Base-by-base conservation (phyloP, 129 eudicot species). In the Oenanthe sinensis region DNA sequence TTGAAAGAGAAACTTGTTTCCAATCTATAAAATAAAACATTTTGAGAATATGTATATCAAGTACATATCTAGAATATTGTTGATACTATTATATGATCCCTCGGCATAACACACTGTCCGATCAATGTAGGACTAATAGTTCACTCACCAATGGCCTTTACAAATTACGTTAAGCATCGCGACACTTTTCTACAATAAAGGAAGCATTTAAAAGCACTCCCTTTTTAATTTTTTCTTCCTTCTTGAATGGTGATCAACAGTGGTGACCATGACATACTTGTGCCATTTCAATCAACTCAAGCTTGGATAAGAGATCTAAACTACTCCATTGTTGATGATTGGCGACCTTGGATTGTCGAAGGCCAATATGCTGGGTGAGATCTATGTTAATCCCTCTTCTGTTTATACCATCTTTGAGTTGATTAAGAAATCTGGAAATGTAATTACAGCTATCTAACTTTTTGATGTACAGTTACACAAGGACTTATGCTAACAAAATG, bases 351-450 rank as follows among this genome's bases (percentile, higher is more conserved):
- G 96, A 70, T n/a, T 71, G 80, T 88, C 30, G 26, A 77, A 24
- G 87, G 83, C 75, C 93, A 92, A 83, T 45, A 87, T 52, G 92
- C 85, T 0, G 96, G 97, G 97, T 92, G 55, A 12, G 81, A 82
- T 62, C n/a, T 17, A 24, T 24, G 77, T 24, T 20, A n/a, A 14
- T 5, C 33, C 36, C 1, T 50, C 16, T 4, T 8, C 43, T 81
- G 14, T 46, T 49, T 68, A 17, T 36, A 3, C 33, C 58, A 15
- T 62, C 46, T 60, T 3, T 14, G 36, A 62, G 15, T 50, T 44
- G 50, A 45, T 26, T 68, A 30, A 10, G 28, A 8, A 36, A 46
- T 46, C 37, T 16, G 9, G 17, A 71, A 65, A 49, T 4, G 24
- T 43, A 44, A 42, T 62, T 5, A 28, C 7, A 17, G 37, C 4